A percentile compares a stretch with the other conserved stretches of the same genome.
Evolutionary conservation across 768 basidiomycete species (phyloP).

Genomic region (Pholiota molesta): DNA sequence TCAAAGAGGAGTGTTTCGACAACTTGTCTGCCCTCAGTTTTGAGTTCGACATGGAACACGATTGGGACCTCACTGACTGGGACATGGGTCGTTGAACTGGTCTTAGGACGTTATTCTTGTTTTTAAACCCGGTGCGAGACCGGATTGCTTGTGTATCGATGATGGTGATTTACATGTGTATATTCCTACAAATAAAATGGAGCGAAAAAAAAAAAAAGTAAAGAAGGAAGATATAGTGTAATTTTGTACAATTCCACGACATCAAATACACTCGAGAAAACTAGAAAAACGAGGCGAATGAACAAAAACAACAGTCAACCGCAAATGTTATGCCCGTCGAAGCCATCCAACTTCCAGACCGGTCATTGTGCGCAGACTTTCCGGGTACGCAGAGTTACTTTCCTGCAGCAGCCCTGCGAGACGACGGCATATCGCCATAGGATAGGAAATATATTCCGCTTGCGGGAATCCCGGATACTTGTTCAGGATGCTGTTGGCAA

Average conservation of each 20-base stretch:
- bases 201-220: neutral
- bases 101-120: too few relatives aligned
- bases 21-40: too few relatives aligned
- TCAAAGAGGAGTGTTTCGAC: too few relatives aligned
- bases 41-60: too few relatives aligned
- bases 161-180: neutral
- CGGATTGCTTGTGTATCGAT: neutral
- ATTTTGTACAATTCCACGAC: neutral
- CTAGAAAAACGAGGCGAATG: neutral
- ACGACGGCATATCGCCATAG: slow-evolving; percentile 73
- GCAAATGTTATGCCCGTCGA: slow-evolving; percentile 35
- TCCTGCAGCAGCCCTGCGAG: slow-evolving; percentile 72
- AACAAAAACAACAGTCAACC: neutral
- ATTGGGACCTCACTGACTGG: too few relatives aligned
- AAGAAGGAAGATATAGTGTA: neutral
- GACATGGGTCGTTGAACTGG: too few relatives aligned
- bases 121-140: too few relatives aligned
- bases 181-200: neutral
- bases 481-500: slow-evolving; percentile 50
- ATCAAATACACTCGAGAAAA: neutral
- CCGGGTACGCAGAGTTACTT: slow-evolving; percentile 78
- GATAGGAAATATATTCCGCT: slow-evolving; percentile 87
- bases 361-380: slow-evolving; percentile 76
- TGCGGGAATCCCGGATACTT: slow-evolving; percentile 84
- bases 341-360: slow-evolving; percentile 86